These are phyloP conservation scores for Furcasterigmium sp. DNA, from an alignment of 2,329 filamentous ascomycete species.

Conservation along the genomic window DNA sequence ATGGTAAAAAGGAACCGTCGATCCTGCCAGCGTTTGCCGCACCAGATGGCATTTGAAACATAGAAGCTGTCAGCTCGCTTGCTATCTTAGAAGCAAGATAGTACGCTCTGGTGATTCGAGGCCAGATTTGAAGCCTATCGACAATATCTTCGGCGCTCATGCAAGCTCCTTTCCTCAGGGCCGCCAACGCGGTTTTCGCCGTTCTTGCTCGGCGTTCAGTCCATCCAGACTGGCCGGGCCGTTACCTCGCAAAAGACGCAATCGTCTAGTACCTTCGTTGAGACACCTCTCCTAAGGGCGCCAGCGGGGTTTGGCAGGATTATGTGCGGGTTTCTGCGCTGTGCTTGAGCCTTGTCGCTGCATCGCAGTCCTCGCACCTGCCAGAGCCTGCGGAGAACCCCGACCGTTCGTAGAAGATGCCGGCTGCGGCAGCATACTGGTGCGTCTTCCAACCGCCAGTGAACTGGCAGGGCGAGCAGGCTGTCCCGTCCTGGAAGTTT, in stretches of 20 bases:
- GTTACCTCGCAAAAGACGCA: neutral
- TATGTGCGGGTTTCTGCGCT: constrained; percentile 24
- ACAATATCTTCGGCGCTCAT: too few relatives aligned
- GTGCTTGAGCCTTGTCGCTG: constrained; percentile 24
- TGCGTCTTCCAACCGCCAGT: constrained; percentile 43
- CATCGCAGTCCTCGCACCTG: constrained; percentile 40
- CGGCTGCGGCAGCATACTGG: constrained; percentile 49
- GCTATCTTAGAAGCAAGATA: neutral
- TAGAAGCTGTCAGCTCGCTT: neutral
- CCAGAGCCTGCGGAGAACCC: constrained; percentile 41
- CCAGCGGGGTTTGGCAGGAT: constrained; percentile 41
- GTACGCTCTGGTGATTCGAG: neutral
- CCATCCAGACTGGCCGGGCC: neutral
- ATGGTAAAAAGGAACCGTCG: neutral
- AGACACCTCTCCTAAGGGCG: constrained; percentile 23
- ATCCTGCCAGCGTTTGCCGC: neutral
- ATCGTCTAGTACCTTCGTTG: neutral
- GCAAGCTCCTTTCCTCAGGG: too few relatives aligned
- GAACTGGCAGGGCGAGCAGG: constrained; percentile 50
- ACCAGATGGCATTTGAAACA: neutral
- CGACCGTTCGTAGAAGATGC: constrained; percentile 32
- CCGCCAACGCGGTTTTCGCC: constrained; percentile 10
- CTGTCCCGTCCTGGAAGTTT: constrained; percentile 20
- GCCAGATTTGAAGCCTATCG: too few relatives aligned
- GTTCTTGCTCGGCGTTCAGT: neutral